Percentiles rank a stretch among this genome's conserved stretches.
phyloP scores from a whole-genome alignment of 768 basidiomycete species.

The Dendrothele bispora region DNA sequence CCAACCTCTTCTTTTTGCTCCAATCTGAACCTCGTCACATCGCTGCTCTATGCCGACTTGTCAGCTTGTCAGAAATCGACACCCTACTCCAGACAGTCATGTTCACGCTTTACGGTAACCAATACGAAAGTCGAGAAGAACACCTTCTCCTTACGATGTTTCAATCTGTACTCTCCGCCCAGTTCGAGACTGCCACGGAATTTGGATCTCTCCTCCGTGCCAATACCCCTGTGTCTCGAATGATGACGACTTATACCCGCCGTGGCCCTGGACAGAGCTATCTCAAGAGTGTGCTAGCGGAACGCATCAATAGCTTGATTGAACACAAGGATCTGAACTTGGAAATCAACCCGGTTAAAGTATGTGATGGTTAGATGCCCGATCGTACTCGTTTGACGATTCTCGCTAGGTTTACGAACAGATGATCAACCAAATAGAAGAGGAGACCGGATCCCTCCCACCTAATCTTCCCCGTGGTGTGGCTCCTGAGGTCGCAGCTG shows the following conservation, averaged over 20 bases:
- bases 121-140: conserved; percentile 98
- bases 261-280: conserved; percentile 98
- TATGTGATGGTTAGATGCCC: conserved; percentile 25
- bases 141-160: conserved; percentile 99
- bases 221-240: conserved; percentile 97
- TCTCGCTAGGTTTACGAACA: conserved; percentile 90
- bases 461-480: conserved; percentile 91
- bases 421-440: conserved; percentile 99
- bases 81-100: conserved; percentile 99
- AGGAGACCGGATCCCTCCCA: conserved; percentile 91
- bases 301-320: conserved; percentile 97
- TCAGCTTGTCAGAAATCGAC: conserved; percentile 95
- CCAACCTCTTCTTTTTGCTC: conserved; percentile 97
- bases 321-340: conserved; percentile 99
- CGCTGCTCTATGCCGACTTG: conserved; percentile 93
- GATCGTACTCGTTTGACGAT: conserved; percentile 4
- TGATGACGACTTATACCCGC: conserved; percentile 99
- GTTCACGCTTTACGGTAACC: conserved; percentile 99
- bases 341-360: conserved; percentile 99
- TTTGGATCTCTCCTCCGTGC: conserved; percentile 98
- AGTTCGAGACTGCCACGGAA: conserved; percentile 98
- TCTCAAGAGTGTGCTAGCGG: conserved; percentile 94
- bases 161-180: conserved; percentile 96
- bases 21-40: conserved; percentile 98
- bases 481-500: conserved; percentile 90